Conservation (phyloP, 2,329 filamentous ascomycete species). For the Paecilomyces sp. region DNA sequence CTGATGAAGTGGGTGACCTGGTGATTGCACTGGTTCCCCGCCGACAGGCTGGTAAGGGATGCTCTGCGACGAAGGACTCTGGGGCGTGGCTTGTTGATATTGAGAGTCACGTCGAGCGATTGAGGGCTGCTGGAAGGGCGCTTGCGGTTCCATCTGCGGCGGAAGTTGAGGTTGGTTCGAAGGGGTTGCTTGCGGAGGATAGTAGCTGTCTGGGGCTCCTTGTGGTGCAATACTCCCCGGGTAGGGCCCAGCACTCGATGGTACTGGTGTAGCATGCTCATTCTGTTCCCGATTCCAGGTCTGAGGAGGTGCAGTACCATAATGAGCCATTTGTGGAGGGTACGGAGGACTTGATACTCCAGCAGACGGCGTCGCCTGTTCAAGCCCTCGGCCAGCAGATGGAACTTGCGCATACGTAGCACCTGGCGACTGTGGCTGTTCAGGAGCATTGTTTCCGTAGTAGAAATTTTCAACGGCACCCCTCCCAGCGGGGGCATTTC, state of each 20-base stretch:
- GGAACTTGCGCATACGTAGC: constrained; percentile 42
- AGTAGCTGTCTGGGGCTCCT: not conserved
- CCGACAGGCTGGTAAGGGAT: constrained; percentile 10
- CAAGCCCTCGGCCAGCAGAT: constrained; percentile 11
- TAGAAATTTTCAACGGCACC: constrained; percentile 74
- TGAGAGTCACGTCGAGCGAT: constrained; percentile 14
- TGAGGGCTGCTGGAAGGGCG: constrained; percentile 14
- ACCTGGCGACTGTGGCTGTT: constrained; percentile 43
- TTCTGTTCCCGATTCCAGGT: constrained; percentile 15
- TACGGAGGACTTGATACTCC: constrained; percentile 15
- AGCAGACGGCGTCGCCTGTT: constrained; percentile 4
- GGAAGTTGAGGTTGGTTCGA: constrained; percentile 8
- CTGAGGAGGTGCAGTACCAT: constrained; percentile 8
- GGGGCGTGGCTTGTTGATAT: constrained; percentile 13
- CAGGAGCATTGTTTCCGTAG: constrained; percentile 53
- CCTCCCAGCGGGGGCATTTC: constrained; percentile 41
- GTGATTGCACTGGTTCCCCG: constrained; percentile 8
- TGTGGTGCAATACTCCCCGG: constrained; percentile 9
- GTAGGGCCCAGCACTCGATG: constrained; percentile 9
- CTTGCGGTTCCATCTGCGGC: constrained; percentile 10
- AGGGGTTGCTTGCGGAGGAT: not conserved
- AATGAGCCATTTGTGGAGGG: constrained; percentile 7
- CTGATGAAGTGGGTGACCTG: constrained; percentile 9
- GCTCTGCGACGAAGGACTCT: constrained; percentile 4
- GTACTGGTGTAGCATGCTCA: constrained; percentile 14